Base-by-base conservation (phyloP, 1,284 basidiomycete genomes). In the Cutaneotrichosporon arboriforme region DNA sequence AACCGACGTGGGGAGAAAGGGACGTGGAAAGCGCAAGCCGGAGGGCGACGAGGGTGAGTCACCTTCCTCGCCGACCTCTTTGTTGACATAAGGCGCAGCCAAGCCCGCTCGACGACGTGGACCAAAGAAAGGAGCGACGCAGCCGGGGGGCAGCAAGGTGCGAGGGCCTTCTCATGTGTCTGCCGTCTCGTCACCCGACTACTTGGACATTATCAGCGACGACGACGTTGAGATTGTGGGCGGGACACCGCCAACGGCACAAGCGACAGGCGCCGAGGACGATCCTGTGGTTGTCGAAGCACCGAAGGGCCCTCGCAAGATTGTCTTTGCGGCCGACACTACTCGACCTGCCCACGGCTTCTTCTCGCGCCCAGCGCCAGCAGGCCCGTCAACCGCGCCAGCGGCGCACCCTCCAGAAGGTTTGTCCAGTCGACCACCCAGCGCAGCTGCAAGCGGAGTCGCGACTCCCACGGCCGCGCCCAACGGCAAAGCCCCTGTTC, bases 281-380 rank as follows among this genome's bases (percentile, higher is more conserved):
- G 49, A 50, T 14, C 49, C 49, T 4, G 49, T 50, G 15, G 22
- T 15, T 15, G 41, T 50, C 21, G 41, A 43, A 20, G 49, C 45
- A 10, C 54, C 40, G n/a, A 15, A n/a, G 3, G 26, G 31, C 4
- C 59, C 59, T 15, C 62, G 57, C 49, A 66, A 65, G 45, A 49
- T 65, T 4, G 57, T 60, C 7, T 68, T 69, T 33, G 64, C 58
- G 13, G 53, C 45, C 26, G 67, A 71, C 39, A 33, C 35, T 20
- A 46, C 35, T 12, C 65, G 64, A 49, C 54, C 60, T 8, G 46
- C 64, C 4, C 69, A 72, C 52, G 49, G 60, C 13, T 72, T 72
- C 62, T 72, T 72, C 47, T 42, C 58, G 14, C 51, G 51, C 15
- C 42, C 50, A 8, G 7, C 20, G 1, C 31, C 22, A 1, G 38